These are phyloP conservation scores for Pseudonitzschia multiseries DNA, from an alignment of 108 stramenopile genomes.

Conservation along the genomic window DNA sequence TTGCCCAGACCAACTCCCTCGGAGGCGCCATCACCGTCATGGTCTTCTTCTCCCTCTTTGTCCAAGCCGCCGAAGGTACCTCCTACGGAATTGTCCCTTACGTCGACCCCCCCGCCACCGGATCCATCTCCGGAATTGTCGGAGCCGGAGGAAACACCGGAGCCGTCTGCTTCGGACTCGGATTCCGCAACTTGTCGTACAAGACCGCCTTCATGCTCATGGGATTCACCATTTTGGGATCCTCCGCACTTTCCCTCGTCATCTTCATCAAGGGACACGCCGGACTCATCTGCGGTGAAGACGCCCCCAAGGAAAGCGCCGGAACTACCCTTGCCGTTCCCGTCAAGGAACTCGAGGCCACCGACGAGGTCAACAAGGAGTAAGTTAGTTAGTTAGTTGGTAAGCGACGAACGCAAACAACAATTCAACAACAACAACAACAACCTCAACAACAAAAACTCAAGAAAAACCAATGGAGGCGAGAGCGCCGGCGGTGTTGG, in stretches of 20 bases:
- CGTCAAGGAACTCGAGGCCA: conserved; percentile 10
- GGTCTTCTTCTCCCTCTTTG: conserved; percentile 77
- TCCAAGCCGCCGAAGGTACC: conserved; percentile 80
- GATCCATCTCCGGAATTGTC: conserved; percentile 78
- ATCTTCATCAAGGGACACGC: conserved; percentile 73
- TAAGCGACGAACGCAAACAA: no score
- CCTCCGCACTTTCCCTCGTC: conserved; percentile 47
- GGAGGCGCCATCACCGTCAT: conserved; percentile 63
- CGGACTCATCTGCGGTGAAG: conserved; percentile 50
- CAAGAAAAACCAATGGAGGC: no score
- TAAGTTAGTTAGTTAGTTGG: no score
- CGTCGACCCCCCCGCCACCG: conserved; percentile 71
- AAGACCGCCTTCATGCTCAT: conserved; percentile 46
- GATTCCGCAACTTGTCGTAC: conserved; percentile 50
- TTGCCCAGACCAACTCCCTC: conserved; percentile 49
- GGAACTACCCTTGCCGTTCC: neutral
- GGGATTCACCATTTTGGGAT: conserved; percentile 49
- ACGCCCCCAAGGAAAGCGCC: conserved; percentile 16
- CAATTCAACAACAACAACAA: no score
- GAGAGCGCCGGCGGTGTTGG: no score
- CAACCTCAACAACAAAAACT: no score
- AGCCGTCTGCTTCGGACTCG: conserved; percentile 60
- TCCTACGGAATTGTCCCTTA: conserved; percentile 85
- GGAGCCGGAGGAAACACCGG: conserved; percentile 77
- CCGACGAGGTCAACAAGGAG: neutral